Evolutionary conservation across 1,284 basidiomycete genomes (phyloP).

Genomic region (Cystobasidiaceae sp.): DNA sequence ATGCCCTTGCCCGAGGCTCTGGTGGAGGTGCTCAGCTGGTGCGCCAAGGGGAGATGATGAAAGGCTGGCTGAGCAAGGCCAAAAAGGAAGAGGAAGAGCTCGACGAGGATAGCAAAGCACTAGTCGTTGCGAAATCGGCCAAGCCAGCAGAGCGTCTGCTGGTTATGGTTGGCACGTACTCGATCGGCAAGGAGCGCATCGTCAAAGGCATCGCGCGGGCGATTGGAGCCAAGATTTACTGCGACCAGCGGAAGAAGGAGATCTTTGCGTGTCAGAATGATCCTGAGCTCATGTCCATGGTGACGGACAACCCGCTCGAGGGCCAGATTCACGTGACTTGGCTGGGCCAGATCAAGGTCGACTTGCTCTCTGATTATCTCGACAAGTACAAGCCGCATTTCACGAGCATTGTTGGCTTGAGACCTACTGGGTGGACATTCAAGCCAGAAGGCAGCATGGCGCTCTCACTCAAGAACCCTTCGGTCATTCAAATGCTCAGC

Average conservation of each 20-base stretch:
- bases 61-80: constrained; percentile 46
- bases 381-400: constrained; percentile 69
- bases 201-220: constrained; percentile 87
- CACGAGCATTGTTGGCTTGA: constrained; percentile 53
- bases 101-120: constrained; percentile 26
- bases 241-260: constrained; percentile 72
- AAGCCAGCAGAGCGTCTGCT: constrained; percentile 51
- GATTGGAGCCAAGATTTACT: constrained; percentile 80
- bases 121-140: constrained; percentile 36
- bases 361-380: constrained; percentile 72
- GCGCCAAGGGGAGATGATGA: constrained; percentile 38
- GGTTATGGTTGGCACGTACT: constrained; percentile 92
- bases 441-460: constrained; percentile 34
- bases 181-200: constrained; percentile 93
- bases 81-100: constrained; percentile 39
- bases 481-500: constrained; percentile 37
- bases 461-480: constrained; percentile 51
- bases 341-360: constrained; percentile 68
- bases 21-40: constrained; percentile 33
- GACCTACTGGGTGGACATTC: constrained; percentile 41
- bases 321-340: constrained; percentile 83
- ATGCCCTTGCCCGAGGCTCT: constrained; percentile 33
- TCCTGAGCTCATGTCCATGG: constrained; percentile 67
- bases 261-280: constrained; percentile 78
- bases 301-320: constrained; percentile 69